phyloP scores from a whole-genome alignment of 2,329 filamentous ascomycete species.

The Penicillium freii region DNA sequence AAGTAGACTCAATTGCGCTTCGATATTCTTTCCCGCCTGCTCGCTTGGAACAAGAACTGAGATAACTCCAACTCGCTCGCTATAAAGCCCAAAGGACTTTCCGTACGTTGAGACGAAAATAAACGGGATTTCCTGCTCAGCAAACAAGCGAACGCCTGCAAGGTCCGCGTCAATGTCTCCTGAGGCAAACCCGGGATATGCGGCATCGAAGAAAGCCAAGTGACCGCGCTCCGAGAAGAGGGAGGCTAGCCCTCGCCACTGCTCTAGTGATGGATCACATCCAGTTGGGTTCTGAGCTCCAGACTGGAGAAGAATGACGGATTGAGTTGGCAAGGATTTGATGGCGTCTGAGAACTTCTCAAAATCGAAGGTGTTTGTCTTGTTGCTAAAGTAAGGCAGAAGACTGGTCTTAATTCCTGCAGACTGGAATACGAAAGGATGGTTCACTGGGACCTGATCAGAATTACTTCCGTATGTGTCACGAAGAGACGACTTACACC shows the following conservation, averaged over 20 bases:
- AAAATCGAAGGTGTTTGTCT: slow-evolving; percentile 16
- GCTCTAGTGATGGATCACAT: slow-evolving; percentile 13
- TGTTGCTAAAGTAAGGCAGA: slow-evolving; percentile 12
- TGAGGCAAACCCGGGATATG: slow-evolving; percentile 16
- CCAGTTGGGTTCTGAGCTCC: slow-evolving; percentile 19
- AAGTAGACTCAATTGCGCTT: slow-evolving; percentile 7
- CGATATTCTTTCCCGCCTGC: slow-evolving; percentile 7
- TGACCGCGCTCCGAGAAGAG: slow-evolving; percentile 13
- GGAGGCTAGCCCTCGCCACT: slow-evolving; percentile 11
- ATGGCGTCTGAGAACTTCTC: slow-evolving; percentile 2
- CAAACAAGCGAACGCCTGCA: slow-evolving; percentile 11
- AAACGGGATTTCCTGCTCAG: slow-evolving; percentile 12
- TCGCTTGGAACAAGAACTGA: slow-evolving; percentile 9
- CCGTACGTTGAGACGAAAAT: slow-evolving; percentile 15
- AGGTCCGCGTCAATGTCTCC: slow-evolving; percentile 16
- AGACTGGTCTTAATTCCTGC: slow-evolving; percentile 11
- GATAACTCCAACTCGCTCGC: slow-evolving; percentile 16
- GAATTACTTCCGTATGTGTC: neutral
- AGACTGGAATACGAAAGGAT: slow-evolving; percentile 10
- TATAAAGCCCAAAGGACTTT: slow-evolving; percentile 17
- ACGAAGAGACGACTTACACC: slow-evolving; percentile 1
- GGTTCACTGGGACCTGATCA: slow-evolving; percentile 8
- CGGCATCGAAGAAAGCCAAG: slow-evolving; percentile 18
- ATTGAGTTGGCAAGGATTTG: slow-evolving; percentile 10
- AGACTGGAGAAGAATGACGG: slow-evolving; percentile 16